Percentiles rank a stretch among this genome's conserved stretches.
phyloP scores from a whole-genome alignment of 345 rosid species.

The Pistacia integerrima region DNA sequence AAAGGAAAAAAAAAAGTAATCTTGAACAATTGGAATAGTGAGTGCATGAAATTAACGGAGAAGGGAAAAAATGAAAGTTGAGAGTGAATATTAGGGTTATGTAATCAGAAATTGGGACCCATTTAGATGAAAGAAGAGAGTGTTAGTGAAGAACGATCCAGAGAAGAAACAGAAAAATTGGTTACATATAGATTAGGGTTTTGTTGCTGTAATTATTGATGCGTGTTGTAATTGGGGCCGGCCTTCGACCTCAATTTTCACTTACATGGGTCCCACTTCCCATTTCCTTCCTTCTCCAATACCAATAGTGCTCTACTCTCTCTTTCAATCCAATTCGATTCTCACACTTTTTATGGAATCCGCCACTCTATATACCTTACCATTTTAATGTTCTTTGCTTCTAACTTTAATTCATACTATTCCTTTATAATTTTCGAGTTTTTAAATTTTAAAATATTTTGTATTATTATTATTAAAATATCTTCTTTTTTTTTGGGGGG shows the following conservation, averaged over 20 bases:
- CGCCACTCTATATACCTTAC: too few relatives aligned
- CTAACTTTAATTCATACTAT: too few relatives aligned
- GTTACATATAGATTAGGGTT: constrained; percentile 7
- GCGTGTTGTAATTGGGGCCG: neutral
- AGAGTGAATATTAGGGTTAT: neutral
- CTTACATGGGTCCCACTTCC: constrained; percentile 20
- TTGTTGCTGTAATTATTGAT: neutral
- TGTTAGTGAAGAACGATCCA: neutral
- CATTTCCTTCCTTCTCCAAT: constrained; percentile 16
- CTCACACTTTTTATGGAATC: too few relatives aligned
- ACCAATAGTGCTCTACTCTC: too few relatives aligned
- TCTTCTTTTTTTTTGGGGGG: too few relatives aligned
- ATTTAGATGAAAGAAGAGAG: neutral
- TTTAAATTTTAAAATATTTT: too few relatives aligned
- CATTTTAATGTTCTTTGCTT: too few relatives aligned
- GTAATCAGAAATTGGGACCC: neutral
- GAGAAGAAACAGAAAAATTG: neutral
- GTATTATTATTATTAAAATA: too few relatives aligned
- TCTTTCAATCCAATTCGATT: too few relatives aligned
- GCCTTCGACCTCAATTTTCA: constrained; percentile 12
- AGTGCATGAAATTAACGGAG: neutral
- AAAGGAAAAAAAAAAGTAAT: constrained; percentile 1
- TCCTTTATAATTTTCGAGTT: too few relatives aligned
- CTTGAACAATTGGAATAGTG: neutral
- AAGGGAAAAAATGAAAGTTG: neutral